phyloP scores from a whole-genome alignment of 345 rosid species.

The Gossypium turneri region DNA sequence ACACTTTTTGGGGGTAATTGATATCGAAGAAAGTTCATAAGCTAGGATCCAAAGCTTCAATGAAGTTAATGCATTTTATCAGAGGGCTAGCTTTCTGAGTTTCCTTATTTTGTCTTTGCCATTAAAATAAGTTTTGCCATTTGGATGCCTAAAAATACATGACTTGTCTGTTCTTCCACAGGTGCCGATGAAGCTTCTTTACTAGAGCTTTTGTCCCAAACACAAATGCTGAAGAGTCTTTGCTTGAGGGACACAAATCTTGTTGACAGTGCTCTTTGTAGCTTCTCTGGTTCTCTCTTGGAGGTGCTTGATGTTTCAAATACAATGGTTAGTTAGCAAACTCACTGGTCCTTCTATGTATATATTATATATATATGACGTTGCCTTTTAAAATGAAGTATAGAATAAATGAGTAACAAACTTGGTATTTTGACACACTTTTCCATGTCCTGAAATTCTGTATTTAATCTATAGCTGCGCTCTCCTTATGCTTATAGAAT shows the following conservation, averaged over 20 bases:
- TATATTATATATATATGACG: not conserved
- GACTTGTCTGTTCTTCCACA: conserved; percentile 26
- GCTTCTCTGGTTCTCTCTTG: conserved; percentile 59
- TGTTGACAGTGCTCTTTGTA: conserved; percentile 48
- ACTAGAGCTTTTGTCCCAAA: conserved; percentile 43
- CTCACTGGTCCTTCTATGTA: not conserved
- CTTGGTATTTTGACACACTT: not conserved
- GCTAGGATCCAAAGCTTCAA: not conserved
- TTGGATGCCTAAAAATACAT: not conserved
- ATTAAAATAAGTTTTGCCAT: not conserved
- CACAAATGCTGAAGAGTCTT: conserved; percentile 51
- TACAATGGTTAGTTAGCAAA: conserved; percentile 53
- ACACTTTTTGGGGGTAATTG: not conserved
- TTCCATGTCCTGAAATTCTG: not conserved
- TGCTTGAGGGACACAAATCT: conserved; percentile 62
- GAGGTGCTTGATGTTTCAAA: conserved; percentile 71
- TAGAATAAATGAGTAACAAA: not conserved
- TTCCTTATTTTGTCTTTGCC: not conserved
- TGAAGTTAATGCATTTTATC: not conserved
- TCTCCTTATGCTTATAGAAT: not conserved
- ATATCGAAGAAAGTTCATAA: not conserved
- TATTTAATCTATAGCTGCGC: not conserved
- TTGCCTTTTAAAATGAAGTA: conserved; percentile 2
- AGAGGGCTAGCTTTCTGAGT: not conserved
- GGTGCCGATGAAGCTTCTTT: conserved; percentile 51